These are phyloP conservation scores for Talaromyces islandicus DNA, from an alignment of 2,329 filamentous ascomycete genomes.

Conservation along the genomic window DNA sequence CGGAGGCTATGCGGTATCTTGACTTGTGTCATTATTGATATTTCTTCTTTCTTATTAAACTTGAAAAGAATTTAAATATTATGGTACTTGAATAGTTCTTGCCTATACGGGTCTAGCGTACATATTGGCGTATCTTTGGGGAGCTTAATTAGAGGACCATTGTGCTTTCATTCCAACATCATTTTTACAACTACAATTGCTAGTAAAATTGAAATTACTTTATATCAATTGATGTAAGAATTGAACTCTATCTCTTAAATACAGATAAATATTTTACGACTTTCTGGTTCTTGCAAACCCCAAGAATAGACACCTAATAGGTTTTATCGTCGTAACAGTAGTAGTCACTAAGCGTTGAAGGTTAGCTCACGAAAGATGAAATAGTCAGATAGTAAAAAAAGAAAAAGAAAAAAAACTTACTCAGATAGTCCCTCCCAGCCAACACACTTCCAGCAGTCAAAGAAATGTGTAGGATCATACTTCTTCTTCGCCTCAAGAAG, in stretches of 20 bases:
- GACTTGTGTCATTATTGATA: no score
- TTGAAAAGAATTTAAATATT: no score
- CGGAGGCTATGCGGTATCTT: no score
- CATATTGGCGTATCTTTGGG: no score
- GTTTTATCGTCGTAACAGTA: not conserved
- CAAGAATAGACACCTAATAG: not conserved
- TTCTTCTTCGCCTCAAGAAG: constrained; percentile 8
- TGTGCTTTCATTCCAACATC: no score
- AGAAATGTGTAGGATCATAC: constrained; percentile 8
- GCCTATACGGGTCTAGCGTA: no score
- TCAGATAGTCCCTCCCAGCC: constrained; percentile 12
- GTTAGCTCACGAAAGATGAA: not conserved
- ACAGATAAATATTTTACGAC: not conserved
- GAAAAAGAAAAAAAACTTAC: constrained; percentile 2
- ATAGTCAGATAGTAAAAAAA: not conserved
- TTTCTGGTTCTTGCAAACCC: not conserved
- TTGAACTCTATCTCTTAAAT: not conserved
- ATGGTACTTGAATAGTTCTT: no score
- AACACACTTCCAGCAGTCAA: constrained; percentile 14
- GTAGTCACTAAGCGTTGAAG: not conserved
- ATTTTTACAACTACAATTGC: no score
- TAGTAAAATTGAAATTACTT: no score
- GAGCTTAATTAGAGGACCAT: no score
- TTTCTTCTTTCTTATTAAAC: no score
- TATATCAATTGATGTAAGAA: not conserved